Percentiles rank a stretch among this genome's conserved stretches.
Evolutionary conservation across 2,329 filamentous ascomycete genomes (phyloP).

Genomic region (Colletotrichum sp.): DNA sequence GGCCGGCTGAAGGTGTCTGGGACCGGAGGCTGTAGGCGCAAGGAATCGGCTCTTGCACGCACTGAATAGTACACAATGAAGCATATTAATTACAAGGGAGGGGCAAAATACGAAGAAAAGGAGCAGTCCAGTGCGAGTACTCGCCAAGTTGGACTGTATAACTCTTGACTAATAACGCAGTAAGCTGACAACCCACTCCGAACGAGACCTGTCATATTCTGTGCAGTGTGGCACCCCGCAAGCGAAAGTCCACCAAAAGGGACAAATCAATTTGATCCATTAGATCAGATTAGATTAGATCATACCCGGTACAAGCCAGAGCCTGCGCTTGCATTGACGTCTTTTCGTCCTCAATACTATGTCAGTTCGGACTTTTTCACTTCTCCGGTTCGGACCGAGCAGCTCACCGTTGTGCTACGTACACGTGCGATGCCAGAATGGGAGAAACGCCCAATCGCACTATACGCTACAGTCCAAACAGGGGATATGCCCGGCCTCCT

Average conservation of each 20-base stretch:
- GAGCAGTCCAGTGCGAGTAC: neutral
- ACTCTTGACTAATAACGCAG: neutral
- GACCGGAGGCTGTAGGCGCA: neutral
- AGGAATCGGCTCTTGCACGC: neutral
- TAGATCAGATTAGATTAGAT: neutral
- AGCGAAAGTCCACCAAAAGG: neutral
- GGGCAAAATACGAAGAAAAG: neutral
- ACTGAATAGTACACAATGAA: too few relatives aligned
- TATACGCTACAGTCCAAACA: neutral
- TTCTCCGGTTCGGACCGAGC: neutral
- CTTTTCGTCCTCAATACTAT: neutral
- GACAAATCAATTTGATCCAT: neutral
- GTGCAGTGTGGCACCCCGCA: neutral
- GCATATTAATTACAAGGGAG: neutral
- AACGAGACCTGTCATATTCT: neutral
- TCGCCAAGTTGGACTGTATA: neutral
- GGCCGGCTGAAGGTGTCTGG: neutral
- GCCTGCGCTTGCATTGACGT: neutral
- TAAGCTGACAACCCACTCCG: neutral
- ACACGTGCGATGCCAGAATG: neutral
- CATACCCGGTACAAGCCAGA: neutral
- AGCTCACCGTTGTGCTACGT: too few relatives aligned
- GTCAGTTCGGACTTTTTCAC: neutral
- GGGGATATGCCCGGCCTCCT: neutral
- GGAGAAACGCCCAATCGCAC: neutral